Conservation (phyloP, 345 rosid species). For the Boechera retrofracta region DNA sequence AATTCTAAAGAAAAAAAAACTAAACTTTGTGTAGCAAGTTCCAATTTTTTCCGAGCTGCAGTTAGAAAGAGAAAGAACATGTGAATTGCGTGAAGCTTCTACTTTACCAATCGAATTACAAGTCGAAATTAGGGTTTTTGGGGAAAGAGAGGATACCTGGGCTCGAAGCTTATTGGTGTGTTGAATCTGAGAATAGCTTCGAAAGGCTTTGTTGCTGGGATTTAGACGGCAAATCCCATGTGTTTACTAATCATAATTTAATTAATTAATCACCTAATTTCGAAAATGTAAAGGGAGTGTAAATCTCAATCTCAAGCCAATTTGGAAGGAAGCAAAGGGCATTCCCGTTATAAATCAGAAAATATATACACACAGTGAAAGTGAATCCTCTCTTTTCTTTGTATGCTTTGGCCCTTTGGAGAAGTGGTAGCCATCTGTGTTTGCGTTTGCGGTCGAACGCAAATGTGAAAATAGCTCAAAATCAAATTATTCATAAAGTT, state of each 20-base stretch:
- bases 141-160: constrained; percentile 37
- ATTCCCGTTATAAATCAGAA: constrained; percentile 18
- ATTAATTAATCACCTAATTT: constrained; percentile 4
- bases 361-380: constrained; percentile 10
- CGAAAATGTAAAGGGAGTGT: constrained; percentile 1
- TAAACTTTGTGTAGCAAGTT: constrained; percentile 28
- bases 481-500: constrained; percentile 11
- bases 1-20: background rate
- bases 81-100: constrained; percentile 36
- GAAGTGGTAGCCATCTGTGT: constrained; percentile 14
- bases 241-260: constrained; percentile 5
- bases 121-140: constrained; percentile 4
- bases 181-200: constrained; percentile 44
- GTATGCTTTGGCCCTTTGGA: constrained; percentile 9
- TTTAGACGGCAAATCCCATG: constrained; percentile 39
- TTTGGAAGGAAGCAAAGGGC: constrained; percentile 4
- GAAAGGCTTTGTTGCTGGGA: constrained; percentile 18
- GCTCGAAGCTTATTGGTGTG: constrained; percentile 33
- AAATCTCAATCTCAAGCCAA: background rate
- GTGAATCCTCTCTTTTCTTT: background rate
- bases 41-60: constrained; percentile 34
- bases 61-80: constrained; percentile 10
- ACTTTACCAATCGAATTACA: constrained; percentile 20
- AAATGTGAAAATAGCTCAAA: constrained; percentile 12
- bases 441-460: constrained; percentile 24